Conservation (phyloP, 2,329 filamentous ascomycete species). For the Colletotrichum lupini region DNA sequence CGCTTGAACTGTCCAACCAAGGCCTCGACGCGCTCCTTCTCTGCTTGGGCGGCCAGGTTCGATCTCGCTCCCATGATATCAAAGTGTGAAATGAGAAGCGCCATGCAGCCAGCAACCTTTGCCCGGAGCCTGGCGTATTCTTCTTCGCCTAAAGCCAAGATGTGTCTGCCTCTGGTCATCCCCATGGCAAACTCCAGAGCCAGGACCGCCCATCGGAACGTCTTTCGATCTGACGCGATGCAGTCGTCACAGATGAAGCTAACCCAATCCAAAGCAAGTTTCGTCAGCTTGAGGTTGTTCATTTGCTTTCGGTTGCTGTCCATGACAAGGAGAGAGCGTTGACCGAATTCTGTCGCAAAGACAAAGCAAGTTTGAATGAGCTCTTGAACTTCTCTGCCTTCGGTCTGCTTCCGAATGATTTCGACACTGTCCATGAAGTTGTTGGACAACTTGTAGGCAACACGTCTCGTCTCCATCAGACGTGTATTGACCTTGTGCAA, state of each 20-base stretch:
- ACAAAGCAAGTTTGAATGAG: conserved; percentile 98
- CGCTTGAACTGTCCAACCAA: conserved; percentile 80
- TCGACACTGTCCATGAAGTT: conserved; percentile 99
- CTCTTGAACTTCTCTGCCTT: conserved; percentile 88
- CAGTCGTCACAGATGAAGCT: conserved; percentile 99
- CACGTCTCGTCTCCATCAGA: conserved; percentile 93
- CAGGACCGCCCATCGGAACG: conserved; percentile 96
- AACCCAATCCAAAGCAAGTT: conserved; percentile 95
- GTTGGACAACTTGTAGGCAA: conserved; percentile 95
- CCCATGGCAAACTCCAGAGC: conserved; percentile 97
- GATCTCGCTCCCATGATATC: conserved; percentile 98
- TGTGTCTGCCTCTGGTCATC: conserved; percentile 94
- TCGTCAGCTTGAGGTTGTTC: conserved; percentile 96
- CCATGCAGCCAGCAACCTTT: conserved; percentile 98
- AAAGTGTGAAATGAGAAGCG: conserved; percentile 95
- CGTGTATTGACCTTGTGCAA: conserved; percentile 91
- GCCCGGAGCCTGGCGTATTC: conserved; percentile 86
- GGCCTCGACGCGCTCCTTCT: conserved; percentile 88
- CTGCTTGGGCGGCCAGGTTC: conserved; percentile 91
- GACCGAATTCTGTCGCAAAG: conserved; percentile 98
- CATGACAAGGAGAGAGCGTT: conserved; percentile 93
- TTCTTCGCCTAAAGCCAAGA: conserved; percentile 87
- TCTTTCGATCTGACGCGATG: conserved; percentile 91
- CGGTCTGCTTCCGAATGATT: conserved; percentile 87
- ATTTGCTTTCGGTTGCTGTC: conserved; percentile 94